Evolutionary conservation across 116 monocot species (phyloP).

Genomic region (Cymodocea nodosa): DNA sequence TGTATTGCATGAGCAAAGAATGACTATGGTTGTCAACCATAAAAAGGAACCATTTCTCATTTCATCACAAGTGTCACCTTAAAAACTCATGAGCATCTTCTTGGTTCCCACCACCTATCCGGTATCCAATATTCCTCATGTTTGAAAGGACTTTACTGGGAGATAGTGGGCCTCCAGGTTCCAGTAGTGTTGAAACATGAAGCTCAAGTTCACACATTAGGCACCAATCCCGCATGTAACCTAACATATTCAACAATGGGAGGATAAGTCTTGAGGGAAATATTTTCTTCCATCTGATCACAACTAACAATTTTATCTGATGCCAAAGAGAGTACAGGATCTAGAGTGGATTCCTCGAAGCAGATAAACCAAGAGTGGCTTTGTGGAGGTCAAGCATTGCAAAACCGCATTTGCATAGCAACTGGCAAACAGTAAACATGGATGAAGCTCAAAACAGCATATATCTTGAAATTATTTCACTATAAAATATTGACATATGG

Average conservation of each 20-base stretch:
- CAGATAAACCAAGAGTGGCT: slow-evolving; percentile 78
- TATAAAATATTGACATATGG: not conserved
- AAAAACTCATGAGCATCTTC: slow-evolving; percentile 99
- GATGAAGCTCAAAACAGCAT: too few species aligned
- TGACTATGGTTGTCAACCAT: not conserved
- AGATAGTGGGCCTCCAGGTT: slow-evolving; percentile 62
- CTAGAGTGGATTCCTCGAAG: slow-evolving; percentile 71
- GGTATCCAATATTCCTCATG: slow-evolving; percentile 70
- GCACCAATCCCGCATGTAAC: slow-evolving; percentile 66
- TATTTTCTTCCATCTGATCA: too few species aligned
- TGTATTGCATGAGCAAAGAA: not conserved
- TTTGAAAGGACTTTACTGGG: slow-evolving; percentile 68
- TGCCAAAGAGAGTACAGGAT: slow-evolving; percentile 46
- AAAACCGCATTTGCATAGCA: slow-evolving; percentile 97
- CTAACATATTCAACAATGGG: slow-evolving; percentile 17
- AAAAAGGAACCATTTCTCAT: not conserved
- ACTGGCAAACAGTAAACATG: slow-evolving; percentile 20
- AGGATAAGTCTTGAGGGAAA: too few species aligned
- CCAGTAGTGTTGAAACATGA: slow-evolving; percentile 58
- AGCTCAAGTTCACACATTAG: slow-evolving; percentile 93
- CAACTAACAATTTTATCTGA: not conserved
- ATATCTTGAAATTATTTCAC: not conserved
- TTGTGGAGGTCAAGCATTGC: slow-evolving; percentile 86
- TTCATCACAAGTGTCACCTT: slow-evolving; percentile 27
- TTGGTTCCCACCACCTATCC: slow-evolving; percentile 84